Percentiles rank a stretch among this genome's conserved stretches.
These are phyloP conservation scores for Hanseniaspora sp. DNA, from an alignment of 1,139 yeast genomes.

Conservation along the genomic window DNA sequence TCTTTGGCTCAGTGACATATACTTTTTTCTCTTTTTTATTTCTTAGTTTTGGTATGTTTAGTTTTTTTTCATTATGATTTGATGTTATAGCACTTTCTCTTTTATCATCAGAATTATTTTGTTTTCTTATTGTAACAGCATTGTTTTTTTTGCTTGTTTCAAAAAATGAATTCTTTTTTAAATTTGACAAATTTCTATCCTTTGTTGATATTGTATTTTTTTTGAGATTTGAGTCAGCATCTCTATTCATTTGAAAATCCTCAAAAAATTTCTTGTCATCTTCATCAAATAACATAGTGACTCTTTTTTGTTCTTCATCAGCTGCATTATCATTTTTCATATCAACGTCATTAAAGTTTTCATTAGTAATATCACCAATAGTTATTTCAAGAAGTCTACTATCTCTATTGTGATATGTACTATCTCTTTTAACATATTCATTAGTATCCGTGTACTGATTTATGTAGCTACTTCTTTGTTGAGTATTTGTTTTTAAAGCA, in stretches of 20 bases:
- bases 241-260: background rate
- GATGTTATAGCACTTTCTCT: background rate
- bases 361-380: conserved; percentile 10
- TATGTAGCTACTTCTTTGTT: background rate
- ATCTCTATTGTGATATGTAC: conserved; percentile 1
- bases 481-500: background rate
- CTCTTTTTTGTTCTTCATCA: conserved; percentile 17
- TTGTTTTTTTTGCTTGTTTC: background rate
- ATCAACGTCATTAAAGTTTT: conserved; percentile 9
- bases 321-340: background rate
- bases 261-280: conserved; percentile 19
- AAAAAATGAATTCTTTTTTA: background rate
- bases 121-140: background rate
- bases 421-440: background rate
- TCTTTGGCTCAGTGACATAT: background rate
- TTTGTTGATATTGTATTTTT: background rate
- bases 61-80: background rate
- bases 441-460: background rate
- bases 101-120: background rate
- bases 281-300: conserved; percentile 29
- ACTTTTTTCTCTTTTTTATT: background rate
- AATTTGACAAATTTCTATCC: background rate
- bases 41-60: background rate
- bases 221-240: background rate
- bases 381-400: conserved; percentile 11